These are phyloP conservation scores for Jacaranda mimosifolia DNA, from an alignment of 257 asterid species.

Conservation along the genomic window DNA sequence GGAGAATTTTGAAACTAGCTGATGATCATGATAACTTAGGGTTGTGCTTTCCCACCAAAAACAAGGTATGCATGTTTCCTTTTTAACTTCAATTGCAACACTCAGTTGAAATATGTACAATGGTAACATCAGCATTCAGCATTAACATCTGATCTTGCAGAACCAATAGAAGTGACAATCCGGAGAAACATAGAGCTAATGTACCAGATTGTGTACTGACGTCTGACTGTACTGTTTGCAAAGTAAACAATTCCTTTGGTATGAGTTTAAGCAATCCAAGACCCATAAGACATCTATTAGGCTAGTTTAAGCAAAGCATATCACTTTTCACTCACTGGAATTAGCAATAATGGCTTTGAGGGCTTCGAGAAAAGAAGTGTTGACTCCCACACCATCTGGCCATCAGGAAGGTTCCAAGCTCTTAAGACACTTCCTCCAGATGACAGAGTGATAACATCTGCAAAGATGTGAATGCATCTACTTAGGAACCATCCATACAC, in stretches of 20 bases:
- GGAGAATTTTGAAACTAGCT: slow-evolving; percentile 5
- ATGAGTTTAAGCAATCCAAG: slow-evolving; percentile 13
- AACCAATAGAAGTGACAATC: slow-evolving; percentile 10
- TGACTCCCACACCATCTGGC: slow-evolving; percentile 99
- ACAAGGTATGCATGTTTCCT: neutral
- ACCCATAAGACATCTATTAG: slow-evolving; percentile 3
- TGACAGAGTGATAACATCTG: slow-evolving; percentile 91
- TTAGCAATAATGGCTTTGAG: slow-evolving; percentile 64
- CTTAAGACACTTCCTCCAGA: slow-evolving; percentile 85
- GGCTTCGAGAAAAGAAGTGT: slow-evolving; percentile 66
- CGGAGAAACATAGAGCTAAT: slow-evolving; percentile 8
- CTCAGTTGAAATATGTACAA: slow-evolving; percentile 22
- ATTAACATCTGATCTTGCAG: slow-evolving; percentile 10
- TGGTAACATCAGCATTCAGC: neutral
- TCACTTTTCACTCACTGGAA: slow-evolving; percentile 72
- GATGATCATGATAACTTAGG: slow-evolving; percentile 10
- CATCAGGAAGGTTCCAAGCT: slow-evolving; percentile 99
- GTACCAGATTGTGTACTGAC: neutral
- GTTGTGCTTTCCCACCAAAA: slow-evolving; percentile 27
- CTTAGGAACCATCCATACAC: slow-evolving; percentile 27
- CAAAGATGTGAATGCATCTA: slow-evolving; percentile 26
- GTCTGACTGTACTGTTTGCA: neutral
- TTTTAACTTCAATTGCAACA: slow-evolving; percentile 6
- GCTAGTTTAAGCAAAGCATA: neutral
- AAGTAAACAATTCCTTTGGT: slow-evolving; percentile 10